phyloP scores from a whole-genome alignment of 1,139 yeast genomes.

The Pichia sp. region DNA sequence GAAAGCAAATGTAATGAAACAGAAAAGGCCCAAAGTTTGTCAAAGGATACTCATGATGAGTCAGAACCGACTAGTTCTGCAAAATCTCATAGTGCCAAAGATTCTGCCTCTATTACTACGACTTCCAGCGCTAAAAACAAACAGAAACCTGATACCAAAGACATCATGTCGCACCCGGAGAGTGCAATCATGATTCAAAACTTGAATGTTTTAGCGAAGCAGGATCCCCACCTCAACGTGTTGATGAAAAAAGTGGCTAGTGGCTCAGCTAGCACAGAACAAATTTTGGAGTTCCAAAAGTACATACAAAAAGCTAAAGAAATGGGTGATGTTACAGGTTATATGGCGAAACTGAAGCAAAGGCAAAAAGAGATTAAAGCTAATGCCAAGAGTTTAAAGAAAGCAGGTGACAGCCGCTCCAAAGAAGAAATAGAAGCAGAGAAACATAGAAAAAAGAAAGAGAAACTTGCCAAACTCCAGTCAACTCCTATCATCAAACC shows the following conservation, averaged over 20 bases:
- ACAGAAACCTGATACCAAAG: constrained; percentile 19
- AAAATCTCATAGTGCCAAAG: no score
- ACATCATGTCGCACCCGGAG: constrained; percentile 54
- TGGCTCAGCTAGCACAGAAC: constrained; percentile 67
- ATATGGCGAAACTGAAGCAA: constrained; percentile 20
- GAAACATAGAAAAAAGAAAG: constrained; percentile 10
- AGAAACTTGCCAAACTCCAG: constrained; percentile 3
- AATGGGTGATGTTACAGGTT: constrained; percentile 51
- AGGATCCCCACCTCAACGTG: constrained; percentile 59
- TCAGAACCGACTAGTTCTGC: no score
- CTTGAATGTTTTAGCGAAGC: constrained; percentile 73
- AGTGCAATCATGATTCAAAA: constrained; percentile 79
- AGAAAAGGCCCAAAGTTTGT: no score
- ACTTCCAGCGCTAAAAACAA: background rate
- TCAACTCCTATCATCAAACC: background rate
- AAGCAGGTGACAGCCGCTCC: constrained; percentile 12
- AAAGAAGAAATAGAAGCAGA: constrained; percentile 2
- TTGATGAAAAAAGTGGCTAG: constrained; percentile 82
- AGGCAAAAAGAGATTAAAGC: constrained; percentile 17
- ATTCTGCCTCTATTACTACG: background rate
- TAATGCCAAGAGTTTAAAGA: constrained; percentile 13
- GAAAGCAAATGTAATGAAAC: no score
- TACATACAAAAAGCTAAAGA: constrained; percentile 70
- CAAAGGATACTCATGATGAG: no score
- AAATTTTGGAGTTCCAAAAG: constrained; percentile 73